phyloP scores from a whole-genome alignment of 768 basidiomycete genomes.

The Gymnopilus dilepis region DNA sequence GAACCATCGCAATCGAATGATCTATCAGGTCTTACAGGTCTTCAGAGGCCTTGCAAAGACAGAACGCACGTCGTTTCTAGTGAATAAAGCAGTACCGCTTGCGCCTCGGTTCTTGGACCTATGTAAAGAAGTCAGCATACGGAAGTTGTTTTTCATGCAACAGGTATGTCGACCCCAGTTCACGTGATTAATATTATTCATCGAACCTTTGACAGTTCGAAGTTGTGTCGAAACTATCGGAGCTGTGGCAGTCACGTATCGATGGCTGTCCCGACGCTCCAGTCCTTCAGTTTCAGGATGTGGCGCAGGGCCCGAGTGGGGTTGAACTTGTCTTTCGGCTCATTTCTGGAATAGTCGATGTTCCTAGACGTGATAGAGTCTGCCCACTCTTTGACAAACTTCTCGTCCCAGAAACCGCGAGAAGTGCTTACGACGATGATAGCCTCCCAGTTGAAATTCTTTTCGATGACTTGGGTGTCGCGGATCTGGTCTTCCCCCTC shows the following conservation, averaged over 20 bases:
- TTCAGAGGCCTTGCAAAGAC: slow-evolving; percentile 36
- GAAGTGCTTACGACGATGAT: slow-evolving; percentile 28
- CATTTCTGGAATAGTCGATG: slow-evolving; percentile 49
- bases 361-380: slow-evolving; percentile 43
- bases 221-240: slow-evolving; percentile 48
- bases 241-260: slow-evolving; percentile 53
- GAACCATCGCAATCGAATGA: slow-evolving; percentile 37
- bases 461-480: slow-evolving; percentile 54
- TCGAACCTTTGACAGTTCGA: slow-evolving; percentile 44
- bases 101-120: slow-evolving; percentile 52
- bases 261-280: slow-evolving; percentile 56
- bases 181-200: no score
- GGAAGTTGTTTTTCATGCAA: slow-evolving; percentile 60
- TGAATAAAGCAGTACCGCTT: slow-evolving; percentile 48
- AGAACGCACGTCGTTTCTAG: slow-evolving; percentile 37
- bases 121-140: slow-evolving; percentile 45
- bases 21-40: slow-evolving; percentile 39
- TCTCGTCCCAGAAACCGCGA: slow-evolving; percentile 40
- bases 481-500: slow-evolving; percentile 49
- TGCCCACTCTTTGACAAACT: slow-evolving; percentile 50
- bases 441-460: slow-evolving; percentile 52
- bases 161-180: no score
- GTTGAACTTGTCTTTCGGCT: slow-evolving; percentile 45
- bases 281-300: slow-evolving; percentile 42
- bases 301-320: slow-evolving; percentile 31